Base-by-base conservation (phyloP, 805 yeast genomes). In the Scheffersomyces ergatensis region DNA sequence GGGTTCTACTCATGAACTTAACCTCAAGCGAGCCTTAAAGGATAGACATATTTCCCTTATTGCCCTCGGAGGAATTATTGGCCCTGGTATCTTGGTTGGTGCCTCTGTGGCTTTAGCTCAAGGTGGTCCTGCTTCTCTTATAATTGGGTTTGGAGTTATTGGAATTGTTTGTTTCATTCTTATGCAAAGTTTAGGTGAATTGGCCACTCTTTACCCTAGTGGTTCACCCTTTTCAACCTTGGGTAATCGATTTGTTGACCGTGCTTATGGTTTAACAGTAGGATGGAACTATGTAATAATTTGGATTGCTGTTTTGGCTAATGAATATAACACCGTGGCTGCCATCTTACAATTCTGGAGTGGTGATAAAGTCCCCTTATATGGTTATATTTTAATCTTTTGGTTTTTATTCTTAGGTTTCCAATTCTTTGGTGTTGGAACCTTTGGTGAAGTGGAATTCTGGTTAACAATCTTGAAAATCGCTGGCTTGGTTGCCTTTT, bases 391-490 rank as follows among this genome's bases (percentile, higher is more conserved):
- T 38, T 56, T 78, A 16, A 72, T 78, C 4, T 70, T 78, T 53
- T 78, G 79, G 78, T 66, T 54, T 3, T 63, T 72, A 12, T 78
- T 78, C 50, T 60, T 78, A 24, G 63, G 63, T 16, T 58, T 77
- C 52, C 82, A 77, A 50, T 62, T 69, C 18, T 53, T 78, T 33
- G 76, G 79, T 11, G 82, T 78, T 5, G 60, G 67, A 3, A 70
- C 73, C 44, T 78, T 77, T 62, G 84, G 83, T 17, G 83, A 78
- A 49, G 65, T 74, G 7, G 84, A 78, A 52, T 79, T 68, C 46
- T 62, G 78, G 62, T 55, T 78, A 20, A 82, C 82, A 0, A 58
- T 77, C 37, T 40, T 70, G 37, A 78, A 78, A 54, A 53, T 78
- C 12, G 55, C 65, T 5, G 77, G 78, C 15, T 53, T 78, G 14